phyloP scores from a whole-genome alignment of 805 yeast species.

The Saccharomycopsis sp. region DNA sequence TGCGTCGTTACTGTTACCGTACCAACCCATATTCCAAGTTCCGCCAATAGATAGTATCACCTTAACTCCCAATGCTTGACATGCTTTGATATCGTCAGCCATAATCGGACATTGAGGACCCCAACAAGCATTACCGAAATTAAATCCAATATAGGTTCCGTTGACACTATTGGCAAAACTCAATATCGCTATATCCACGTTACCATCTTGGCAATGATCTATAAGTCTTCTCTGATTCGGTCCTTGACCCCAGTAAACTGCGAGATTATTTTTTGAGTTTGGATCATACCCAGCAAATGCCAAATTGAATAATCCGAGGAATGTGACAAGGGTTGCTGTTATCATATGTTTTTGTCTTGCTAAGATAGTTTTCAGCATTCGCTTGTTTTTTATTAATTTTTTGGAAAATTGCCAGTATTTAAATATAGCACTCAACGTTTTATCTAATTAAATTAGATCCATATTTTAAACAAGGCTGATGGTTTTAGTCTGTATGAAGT shows the following conservation, averaged over 20 bases:
- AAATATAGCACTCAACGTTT: too few relatives aligned
- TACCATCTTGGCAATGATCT: conserved; percentile 45
- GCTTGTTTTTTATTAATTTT: background rate
- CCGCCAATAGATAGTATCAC: conserved; percentile 73
- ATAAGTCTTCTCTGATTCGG: conserved; percentile 39
- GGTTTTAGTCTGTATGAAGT: too few relatives aligned
- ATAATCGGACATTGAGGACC: conserved; percentile 33
- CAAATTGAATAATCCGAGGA: background rate
- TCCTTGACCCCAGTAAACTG: conserved; percentile 65
- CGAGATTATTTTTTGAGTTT: conserved; percentile 41
- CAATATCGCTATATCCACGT: conserved; percentile 37
- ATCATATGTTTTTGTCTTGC: too few relatives aligned
- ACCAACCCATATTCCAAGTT: conserved; percentile 50
- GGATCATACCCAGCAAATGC: conserved; percentile 29
- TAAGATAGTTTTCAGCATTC: background rate
- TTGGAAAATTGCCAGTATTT: background rate
- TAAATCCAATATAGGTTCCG: conserved; percentile 26
- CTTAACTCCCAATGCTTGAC: conserved; percentile 72
- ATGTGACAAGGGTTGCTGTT: too few relatives aligned
- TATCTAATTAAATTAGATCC: too few relatives aligned
- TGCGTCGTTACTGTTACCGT: conserved; percentile 76
- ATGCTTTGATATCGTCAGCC: conserved; percentile 61
- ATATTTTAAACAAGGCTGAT: too few relatives aligned
- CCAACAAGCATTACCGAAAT: conserved; percentile 39
- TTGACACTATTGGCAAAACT: conserved; percentile 35